Percentiles rank a stretch among this genome's conserved stretches.
phyloP scores from a whole-genome alignment of 2,329 filamentous ascomycete species.

The Aspergillus sp. region DNA sequence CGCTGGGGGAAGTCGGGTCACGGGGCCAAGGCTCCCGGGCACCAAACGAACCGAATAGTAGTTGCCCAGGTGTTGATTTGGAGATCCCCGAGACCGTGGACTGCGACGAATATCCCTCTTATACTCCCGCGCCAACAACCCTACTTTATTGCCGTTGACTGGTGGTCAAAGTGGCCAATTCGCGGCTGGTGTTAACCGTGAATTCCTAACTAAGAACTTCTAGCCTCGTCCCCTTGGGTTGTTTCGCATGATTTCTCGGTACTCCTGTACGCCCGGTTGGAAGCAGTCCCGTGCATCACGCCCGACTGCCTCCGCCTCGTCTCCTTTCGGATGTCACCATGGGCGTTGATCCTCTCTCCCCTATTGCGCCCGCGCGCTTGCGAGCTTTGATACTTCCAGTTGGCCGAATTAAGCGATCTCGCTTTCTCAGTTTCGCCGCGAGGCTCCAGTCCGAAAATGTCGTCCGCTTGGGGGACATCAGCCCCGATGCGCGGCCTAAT shows the following conservation, averaged over 20 bases:
- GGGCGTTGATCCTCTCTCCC: conserved; percentile 85
- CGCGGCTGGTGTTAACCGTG: not conserved
- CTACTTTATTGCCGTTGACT: not conserved
- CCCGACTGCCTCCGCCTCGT: conserved; percentile 32
- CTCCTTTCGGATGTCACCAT: conserved; percentile 60
- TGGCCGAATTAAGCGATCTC: conserved; percentile 77
- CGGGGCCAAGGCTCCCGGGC: not conserved
- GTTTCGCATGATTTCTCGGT: conserved; percentile 25
- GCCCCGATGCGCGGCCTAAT: conserved; percentile 77
- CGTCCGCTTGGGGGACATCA: conserved; percentile 82
- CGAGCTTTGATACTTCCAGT: conserved; percentile 83
- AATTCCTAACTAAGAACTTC: not conserved
- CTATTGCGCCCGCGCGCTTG: conserved; percentile 87
- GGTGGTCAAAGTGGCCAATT: not conserved
- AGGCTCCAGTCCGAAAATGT: conserved; percentile 77
- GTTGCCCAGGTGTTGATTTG: not conserved
- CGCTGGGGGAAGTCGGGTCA: not conserved
- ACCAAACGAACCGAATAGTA: not conserved
- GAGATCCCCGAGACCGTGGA: too few species aligned
- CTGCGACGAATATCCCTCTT: too few species aligned
- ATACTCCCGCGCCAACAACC: not conserved
- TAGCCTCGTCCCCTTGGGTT: not conserved
- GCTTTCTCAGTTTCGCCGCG: conserved; percentile 76
- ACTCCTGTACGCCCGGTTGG: conserved; percentile 22
- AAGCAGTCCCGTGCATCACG: conserved; percentile 34